phyloP scores from a whole-genome alignment of 768 basidiomycete species.

The Neoboletus subvelutipes region DNA sequence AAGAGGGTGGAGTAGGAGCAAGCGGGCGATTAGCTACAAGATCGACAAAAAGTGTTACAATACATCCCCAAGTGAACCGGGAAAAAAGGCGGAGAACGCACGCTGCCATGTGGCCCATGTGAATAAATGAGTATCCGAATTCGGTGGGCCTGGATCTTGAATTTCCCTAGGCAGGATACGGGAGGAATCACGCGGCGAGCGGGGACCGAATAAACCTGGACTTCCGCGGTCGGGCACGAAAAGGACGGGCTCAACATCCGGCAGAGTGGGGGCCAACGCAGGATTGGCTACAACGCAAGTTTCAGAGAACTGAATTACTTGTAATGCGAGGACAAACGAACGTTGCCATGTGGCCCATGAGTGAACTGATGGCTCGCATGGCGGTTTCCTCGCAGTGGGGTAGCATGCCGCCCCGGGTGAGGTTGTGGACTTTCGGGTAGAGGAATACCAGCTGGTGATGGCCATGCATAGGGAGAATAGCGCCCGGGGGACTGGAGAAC shows the following conservation, averaged over 20 bases:
- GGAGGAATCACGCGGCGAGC: conserved; percentile 44
- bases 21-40: neutral
- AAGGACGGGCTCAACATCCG: conserved; percentile 50
- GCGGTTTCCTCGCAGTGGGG: conserved; percentile 34
- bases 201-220: conserved; percentile 72
- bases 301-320: neutral
- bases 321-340: conserved; percentile 34
- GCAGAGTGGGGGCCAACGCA: conserved; percentile 51
- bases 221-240: conserved; percentile 53
- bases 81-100: neutral
- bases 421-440: conserved; percentile 41
- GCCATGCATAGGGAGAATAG: conserved; percentile 42
- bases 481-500: conserved; percentile 37
- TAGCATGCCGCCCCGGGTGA: conserved; percentile 58
- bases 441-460: conserved; percentile 39
- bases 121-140: neutral
- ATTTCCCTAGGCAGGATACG: neutral
- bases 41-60: neutral
- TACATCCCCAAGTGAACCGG: neutral
- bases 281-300: conserved; percentile 49
- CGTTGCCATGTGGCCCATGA: conserved; percentile 68
- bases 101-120: neutral
- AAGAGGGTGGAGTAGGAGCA: neutral
- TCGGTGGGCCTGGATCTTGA: no score
- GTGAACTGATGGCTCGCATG: conserved; percentile 31